Base-by-base conservation (phyloP, 176 grass and related monocot species). In the Triticum turgidum region DNA sequence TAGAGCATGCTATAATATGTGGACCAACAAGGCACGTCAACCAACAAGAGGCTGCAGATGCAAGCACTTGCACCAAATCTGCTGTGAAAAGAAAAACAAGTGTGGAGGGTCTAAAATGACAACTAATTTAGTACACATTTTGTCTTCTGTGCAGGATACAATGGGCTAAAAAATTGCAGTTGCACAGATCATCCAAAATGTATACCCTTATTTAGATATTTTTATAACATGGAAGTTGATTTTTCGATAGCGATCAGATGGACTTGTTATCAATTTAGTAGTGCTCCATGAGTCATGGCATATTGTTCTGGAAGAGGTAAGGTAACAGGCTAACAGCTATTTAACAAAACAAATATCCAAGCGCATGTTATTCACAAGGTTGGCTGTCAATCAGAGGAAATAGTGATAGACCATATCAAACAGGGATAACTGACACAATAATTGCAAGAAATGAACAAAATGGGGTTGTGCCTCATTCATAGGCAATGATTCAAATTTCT, bases 371-470 rank as follows among this genome's bases (percentile, higher is more conserved):
- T 86, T 80, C 27, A 82, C 70, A 82, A 63, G 35, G n/a, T 52
- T 21, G 9, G 29, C n/a, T 72, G 15, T 52, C 52, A 13, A 22
- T 82, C 71, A 86, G 71, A 77, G 17, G 15, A 39, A 66, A 82
- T 71, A 41, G 35, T 69, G 66, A 86, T 81, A 81, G 21, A 20
- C 27, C 32, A 11, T 8, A 59, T 37, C 24, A 27, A 89, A 89
- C 14, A 74, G 75, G 41, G 1, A 33, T 11, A 75, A 73, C 22
- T 11, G 33, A 20, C 18, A 67, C 9, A 74, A 76, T 69, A 21
- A 58, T 10, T 76, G 67, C 18, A 75, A 79, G 15, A 7, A 76
- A 67, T 6, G 44, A 30, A 49, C 7, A 10, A 9, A 77, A 27
- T 67, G 51, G 81, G 73, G 30, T 73, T 56, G 7, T 59, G 20